Evolutionary conservation across 2,329 filamentous ascomycete species (phyloP).

Genomic region (Colletotrichum simmondsii): DNA sequence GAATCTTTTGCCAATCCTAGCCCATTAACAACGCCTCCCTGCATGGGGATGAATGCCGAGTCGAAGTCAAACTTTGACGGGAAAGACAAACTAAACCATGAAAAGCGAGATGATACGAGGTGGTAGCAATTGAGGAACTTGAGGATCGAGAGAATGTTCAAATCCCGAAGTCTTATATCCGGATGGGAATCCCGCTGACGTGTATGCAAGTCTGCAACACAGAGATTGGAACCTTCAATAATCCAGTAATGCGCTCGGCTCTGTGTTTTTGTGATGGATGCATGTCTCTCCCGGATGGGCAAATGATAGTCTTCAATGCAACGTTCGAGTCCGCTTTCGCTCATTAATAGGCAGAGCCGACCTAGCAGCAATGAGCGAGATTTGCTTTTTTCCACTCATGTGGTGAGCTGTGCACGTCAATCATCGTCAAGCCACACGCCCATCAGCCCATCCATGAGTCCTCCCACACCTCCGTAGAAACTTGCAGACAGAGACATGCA

Average conservation of each 20-base stretch:
- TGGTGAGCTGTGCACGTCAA: background rate
- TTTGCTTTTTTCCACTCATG: background rate
- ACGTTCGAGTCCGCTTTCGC: background rate
- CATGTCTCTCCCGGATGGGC: conserved; percentile 5
- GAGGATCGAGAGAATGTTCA: background rate
- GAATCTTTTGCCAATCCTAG: background rate
- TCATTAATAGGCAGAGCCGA: background rate
- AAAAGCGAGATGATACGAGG: background rate
- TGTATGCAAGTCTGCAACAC: background rate
- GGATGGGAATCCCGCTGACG: background rate
- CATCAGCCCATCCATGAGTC: background rate
- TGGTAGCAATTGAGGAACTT: background rate
- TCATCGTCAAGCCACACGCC: background rate
- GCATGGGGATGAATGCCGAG: background rate
- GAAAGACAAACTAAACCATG: background rate
- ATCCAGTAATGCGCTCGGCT: background rate
- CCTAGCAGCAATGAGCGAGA: background rate
- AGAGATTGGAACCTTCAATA: background rate
- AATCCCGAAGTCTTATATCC: background rate
- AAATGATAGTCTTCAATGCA: conserved; percentile 1
- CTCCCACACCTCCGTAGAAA: background rate
- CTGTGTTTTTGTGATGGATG: conserved; percentile 8
- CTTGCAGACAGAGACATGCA: background rate
- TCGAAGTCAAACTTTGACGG: background rate
- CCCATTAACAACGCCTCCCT: background rate